Evolutionary conservation across 2,329 filamentous ascomycete genomes (phyloP), one percentile per base, ranked within the genome.

Genomic region (Fusarium anthophilum): DNA sequence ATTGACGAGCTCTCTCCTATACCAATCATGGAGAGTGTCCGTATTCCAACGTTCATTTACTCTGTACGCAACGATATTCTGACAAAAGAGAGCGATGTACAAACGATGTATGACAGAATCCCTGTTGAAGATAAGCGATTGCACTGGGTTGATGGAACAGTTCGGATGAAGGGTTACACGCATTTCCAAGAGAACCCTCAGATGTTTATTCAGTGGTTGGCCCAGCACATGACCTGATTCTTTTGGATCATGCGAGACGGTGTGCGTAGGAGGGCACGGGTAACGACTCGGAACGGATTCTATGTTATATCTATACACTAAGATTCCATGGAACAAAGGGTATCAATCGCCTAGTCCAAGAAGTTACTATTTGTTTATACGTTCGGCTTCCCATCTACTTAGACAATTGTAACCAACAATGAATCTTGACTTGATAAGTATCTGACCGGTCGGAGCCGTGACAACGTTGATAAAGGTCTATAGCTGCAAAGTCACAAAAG

Each of bases 291-390:
- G 6, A 11, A 6, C 9, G 20, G 14, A 48, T 22, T 17, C 20
- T 22, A 17, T 12, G 4, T 15, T 17, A 6, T 17, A 17, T 47
- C 1, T 3, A 3, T 6, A 22, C 26, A 1, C 44, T 6, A 11
- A 15, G 13, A 47, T 48, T 3, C 14, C 9, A 30, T 22, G 45
- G 3, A 17, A 17, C 3, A 30, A 8, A 8, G 4, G 4, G 20
- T 17, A 48, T 12, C 0, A 0, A 4, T 48, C 26, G 4, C 6
- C 0, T 12, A 0, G 6, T 1, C 20, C 9, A 48, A 12, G 26
- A 48, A n/a, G 20, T 6, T 30, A 7, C 2, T 17, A 8, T 22
- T 0, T 17, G 20, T 17, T 17, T 43, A 43, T n/a, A 0, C 7
- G 14, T 5, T 17, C 39, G 5, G 3, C 11, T 43, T 7, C 39